Evolutionary conservation across 768 basidiomycete genomes (phyloP).

Genomic region (Tricholomella constricta): DNA sequence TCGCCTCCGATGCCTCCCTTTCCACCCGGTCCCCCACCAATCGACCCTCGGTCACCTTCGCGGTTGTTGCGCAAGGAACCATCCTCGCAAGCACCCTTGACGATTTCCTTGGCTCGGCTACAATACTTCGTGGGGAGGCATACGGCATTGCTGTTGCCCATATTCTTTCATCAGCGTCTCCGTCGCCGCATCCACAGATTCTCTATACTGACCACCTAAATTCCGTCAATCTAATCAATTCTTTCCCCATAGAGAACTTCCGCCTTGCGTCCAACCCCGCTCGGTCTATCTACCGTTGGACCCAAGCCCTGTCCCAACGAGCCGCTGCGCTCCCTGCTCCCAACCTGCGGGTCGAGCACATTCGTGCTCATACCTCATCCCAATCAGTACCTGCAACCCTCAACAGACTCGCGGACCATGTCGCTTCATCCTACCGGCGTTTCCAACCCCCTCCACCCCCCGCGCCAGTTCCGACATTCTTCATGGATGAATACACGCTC

Average conservation of each 20-base stretch:
- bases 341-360: not conserved
- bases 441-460: not conserved
- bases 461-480: no score
- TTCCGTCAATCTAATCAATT: not conserved
- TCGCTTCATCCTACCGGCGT: not conserved
- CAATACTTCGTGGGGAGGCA: not conserved
- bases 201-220: not conserved
- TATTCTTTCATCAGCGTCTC: not conserved
- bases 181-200: not conserved
- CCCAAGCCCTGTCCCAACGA: not conserved
- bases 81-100: not conserved
- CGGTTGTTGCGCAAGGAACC: no score
- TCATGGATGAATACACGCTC: no score
- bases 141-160: not conserved
- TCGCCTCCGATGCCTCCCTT: no score
- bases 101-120: not conserved
- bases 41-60: not conserved
- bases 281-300: not conserved
- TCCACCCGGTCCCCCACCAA: no score
- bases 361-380: not conserved
- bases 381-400: not conserved
- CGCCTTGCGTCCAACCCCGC: not conserved
- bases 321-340: not conserved
- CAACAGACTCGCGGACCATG: not conserved
- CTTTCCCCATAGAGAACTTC: not conserved